Percentiles rank a stretch among this genome's conserved stretches.
phyloP scores from a whole-genome alignment of 805 yeast species.

The Hagleromyces aurorensis region DNA sequence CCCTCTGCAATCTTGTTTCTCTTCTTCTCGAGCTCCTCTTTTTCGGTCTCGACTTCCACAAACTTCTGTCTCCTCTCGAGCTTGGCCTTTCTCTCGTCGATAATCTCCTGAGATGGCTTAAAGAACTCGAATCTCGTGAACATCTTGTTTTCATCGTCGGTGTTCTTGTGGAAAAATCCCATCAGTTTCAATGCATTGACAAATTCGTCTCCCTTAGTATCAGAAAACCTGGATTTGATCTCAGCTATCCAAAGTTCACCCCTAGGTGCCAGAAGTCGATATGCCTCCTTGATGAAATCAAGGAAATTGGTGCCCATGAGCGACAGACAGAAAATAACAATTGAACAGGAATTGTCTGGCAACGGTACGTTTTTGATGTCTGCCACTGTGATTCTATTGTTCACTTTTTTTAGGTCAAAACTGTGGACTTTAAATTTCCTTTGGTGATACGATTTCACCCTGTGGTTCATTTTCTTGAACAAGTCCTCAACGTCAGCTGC shows the following conservation, averaged over 20 bases:
- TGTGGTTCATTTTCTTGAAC: slow-evolving; percentile 31
- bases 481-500: slow-evolving; percentile 56
- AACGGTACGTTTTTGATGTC: slow-evolving; percentile 89
- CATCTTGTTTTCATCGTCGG: slow-evolving; percentile 87
- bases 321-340: slow-evolving; percentile 91
- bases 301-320: slow-evolving; percentile 95
- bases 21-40: slow-evolving; percentile 49
- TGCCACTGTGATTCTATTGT: slow-evolving; percentile 89
- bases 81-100: slow-evolving; percentile 54
- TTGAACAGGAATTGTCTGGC: slow-evolving; percentile 65
- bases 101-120: slow-evolving; percentile 67
- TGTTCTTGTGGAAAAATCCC: slow-evolving; percentile 83
- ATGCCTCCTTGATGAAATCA: slow-evolving; percentile 86
- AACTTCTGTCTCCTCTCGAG: slow-evolving; percentile 57
- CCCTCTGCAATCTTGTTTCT: slow-evolving; percentile 61
- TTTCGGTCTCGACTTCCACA: slow-evolving; percentile 59
- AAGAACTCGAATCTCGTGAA: slow-evolving; percentile 91
- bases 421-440: slow-evolving; percentile 64
- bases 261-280: slow-evolving; percentile 75
- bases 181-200: slow-evolving; percentile 63
- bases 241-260: slow-evolving; percentile 98
- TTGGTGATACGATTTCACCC: slow-evolving; percentile 32
- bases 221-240: slow-evolving; percentile 84
- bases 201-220: slow-evolving; percentile 71
- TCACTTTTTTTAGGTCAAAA: slow-evolving; percentile 86